phyloP scores from a whole-genome alignment of 2,329 filamentous ascomycete genomes.

The Epichloe amarillans region DNA sequence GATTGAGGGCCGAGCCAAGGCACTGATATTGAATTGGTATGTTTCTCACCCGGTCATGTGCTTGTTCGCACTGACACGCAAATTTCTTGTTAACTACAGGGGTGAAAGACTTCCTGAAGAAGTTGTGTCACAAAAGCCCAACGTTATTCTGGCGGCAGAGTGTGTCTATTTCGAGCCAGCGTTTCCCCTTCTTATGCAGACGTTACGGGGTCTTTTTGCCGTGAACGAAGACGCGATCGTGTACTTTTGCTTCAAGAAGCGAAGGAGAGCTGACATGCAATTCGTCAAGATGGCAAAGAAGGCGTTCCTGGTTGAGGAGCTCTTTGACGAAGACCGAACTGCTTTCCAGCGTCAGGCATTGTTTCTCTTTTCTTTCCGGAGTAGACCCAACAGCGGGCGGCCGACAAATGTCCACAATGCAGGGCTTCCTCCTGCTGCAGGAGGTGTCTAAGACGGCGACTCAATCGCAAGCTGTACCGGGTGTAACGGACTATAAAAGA shows the following conservation, averaged over 20 bases:
- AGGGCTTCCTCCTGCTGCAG: neutral
- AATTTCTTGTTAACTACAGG: slow-evolving; percentile 25
- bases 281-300: slow-evolving; percentile 61
- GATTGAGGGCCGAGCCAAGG: slow-evolving; percentile 47
- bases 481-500: neutral
- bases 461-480: neutral
- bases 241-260: slow-evolving; percentile 90
- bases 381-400: slow-evolving; percentile 5
- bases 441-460: neutral
- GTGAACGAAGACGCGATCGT: slow-evolving; percentile 52
- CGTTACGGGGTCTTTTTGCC: slow-evolving; percentile 59
- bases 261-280: slow-evolving; percentile 65
- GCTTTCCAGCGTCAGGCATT: slow-evolving; percentile 44
- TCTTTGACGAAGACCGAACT: slow-evolving; percentile 46
- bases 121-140: slow-evolving; percentile 46
- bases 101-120: slow-evolving; percentile 43
- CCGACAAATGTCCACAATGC: neutral
- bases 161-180: slow-evolving; percentile 96
- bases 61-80: neutral
- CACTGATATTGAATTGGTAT: slow-evolving; percentile 71
- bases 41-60: slow-evolving; percentile 14
- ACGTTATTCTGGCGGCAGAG: slow-evolving; percentile 84
- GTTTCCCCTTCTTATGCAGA: slow-evolving; percentile 74
- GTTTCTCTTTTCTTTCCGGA: slow-evolving; percentile 46
- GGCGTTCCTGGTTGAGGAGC: slow-evolving; percentile 47